Conservation (phyloP, 805 yeast genomes). For the Wickerhamiella shivajii region DNA sequence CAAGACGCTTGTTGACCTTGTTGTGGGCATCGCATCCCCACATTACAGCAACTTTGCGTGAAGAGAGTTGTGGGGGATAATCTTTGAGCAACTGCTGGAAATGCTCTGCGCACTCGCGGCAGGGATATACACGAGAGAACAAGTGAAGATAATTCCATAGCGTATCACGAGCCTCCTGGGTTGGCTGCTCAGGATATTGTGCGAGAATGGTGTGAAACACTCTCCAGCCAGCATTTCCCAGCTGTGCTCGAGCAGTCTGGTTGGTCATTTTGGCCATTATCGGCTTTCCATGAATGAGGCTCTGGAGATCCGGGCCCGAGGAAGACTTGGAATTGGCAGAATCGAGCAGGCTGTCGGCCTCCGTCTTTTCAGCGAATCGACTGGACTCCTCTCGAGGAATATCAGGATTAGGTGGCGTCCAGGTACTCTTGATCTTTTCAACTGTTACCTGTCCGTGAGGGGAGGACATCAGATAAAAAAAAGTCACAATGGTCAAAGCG, state of each 20-base stretch:
- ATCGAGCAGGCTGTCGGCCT: no score
- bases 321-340: no score
- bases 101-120: slow-evolving; percentile 94
- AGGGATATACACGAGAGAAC: slow-evolving; percentile 88
- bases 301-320: slow-evolving; percentile 1
- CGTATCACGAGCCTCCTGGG: slow-evolving; percentile 45
- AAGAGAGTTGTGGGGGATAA: slow-evolving; percentile 72
- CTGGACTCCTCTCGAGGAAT: no score
- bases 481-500: background rate
- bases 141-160: slow-evolving; percentile 48
- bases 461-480: background rate
- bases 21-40: slow-evolving; percentile 97
- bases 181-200: slow-evolving; percentile 77
- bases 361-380: no score
- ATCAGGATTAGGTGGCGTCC: no score
- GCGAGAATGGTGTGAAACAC: slow-evolving; percentile 84
- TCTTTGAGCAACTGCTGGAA: slow-evolving; percentile 53
- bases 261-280: slow-evolving; percentile 95
- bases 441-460: no score
- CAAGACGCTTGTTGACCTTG: slow-evolving; percentile 59
- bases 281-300: slow-evolving; percentile 26
- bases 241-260: slow-evolving; percentile 62
- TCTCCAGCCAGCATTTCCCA: slow-evolving; percentile 88
- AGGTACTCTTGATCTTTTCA: no score
- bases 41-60: slow-evolving; percentile 67